Evolutionary conservation across 2,329 filamentous ascomycete genomes (phyloP).

Genomic region (Plectosphaerella sp.): DNA sequence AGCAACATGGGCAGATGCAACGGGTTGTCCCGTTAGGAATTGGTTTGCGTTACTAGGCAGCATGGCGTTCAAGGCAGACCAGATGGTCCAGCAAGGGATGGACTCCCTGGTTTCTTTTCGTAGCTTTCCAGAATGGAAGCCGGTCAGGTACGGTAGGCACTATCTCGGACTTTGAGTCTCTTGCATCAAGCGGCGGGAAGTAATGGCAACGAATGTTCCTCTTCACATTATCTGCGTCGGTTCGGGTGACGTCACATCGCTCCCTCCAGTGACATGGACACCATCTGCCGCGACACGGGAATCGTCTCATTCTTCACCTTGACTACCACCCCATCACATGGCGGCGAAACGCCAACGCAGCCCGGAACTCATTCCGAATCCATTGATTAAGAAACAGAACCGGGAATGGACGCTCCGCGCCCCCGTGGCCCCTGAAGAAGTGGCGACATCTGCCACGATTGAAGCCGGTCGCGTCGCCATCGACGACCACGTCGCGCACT

Average conservation of each 20-base stretch:
- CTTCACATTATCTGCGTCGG: no score
- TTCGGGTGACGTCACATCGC: no score
- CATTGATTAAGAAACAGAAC: slow-evolving; percentile 42
- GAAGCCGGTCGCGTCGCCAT: slow-evolving; percentile 32
- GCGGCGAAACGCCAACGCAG: slow-evolving; percentile 23
- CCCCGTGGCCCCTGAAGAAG: slow-evolving; percentile 5
- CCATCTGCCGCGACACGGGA: no score
- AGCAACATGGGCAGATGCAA: no score
- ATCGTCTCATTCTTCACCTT: no score
- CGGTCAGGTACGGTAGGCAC: no score
- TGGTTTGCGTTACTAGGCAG: background rate
- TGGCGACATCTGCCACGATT: slow-evolving; percentile 28
- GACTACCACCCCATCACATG: slow-evolving; percentile 11
- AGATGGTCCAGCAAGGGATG: background rate
- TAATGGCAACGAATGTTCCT: no score
- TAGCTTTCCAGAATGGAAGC: background rate
- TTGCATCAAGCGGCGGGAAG: no score
- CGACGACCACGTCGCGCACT: slow-evolving; percentile 34
- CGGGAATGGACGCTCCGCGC: slow-evolving; percentile 34
- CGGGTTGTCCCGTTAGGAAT: no score
- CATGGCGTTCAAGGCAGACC: background rate
- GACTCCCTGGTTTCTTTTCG: background rate
- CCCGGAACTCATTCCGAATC: slow-evolving; percentile 34
- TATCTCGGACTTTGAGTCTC: no score
- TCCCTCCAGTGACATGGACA: no score